Percentiles rank a stretch among this genome's conserved stretches.
Conservation (phyloP, 2,329 filamentous ascomycete species). For the Colletotrichum limetticola region DNA sequence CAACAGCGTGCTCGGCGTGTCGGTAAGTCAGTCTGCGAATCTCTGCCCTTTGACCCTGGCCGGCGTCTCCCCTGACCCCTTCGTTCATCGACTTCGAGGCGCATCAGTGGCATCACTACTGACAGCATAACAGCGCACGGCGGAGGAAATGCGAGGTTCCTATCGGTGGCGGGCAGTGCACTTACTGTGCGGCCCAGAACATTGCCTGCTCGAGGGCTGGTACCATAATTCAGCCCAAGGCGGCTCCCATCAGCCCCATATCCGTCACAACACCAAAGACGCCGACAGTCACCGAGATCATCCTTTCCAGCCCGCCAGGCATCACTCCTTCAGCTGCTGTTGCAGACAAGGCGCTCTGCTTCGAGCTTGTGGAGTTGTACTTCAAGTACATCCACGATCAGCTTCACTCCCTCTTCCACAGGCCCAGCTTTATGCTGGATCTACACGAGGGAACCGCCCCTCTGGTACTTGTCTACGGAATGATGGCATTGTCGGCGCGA, state of each 20-base stretch:
- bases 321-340: slow-evolving; percentile 33
- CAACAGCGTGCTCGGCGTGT: slow-evolving; percentile 37
- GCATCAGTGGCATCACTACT: background rate
- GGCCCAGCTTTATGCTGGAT: slow-evolving; percentile 40
- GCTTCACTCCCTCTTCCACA: slow-evolving; percentile 47
- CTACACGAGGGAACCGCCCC: slow-evolving; percentile 37
- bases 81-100: background rate
- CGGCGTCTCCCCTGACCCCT: background rate
- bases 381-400: slow-evolving; percentile 46
- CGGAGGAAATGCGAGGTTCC: slow-evolving; percentile 36
- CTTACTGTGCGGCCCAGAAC: slow-evolving; percentile 34
- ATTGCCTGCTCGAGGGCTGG: slow-evolving; percentile 35
- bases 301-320: slow-evolving; percentile 17
- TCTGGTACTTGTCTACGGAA: slow-evolving; percentile 39
- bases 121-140: slow-evolving; percentile 26
- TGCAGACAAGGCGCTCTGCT: slow-evolving; percentile 34
- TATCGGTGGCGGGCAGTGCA: slow-evolving; percentile 33
- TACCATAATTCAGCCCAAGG: slow-evolving; percentile 36
- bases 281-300: slow-evolving; percentile 27
- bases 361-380: slow-evolving; percentile 45
- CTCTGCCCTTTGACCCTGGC: background rate
- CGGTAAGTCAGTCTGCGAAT: slow-evolving; percentile 30
- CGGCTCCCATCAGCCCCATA: slow-evolving; percentile 27
- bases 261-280: slow-evolving; percentile 28
- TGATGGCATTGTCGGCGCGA: slow-evolving; percentile 40